phyloP scores from a whole-genome alignment of 2,329 filamentous ascomycete species.

The Periconia sp. region DNA sequence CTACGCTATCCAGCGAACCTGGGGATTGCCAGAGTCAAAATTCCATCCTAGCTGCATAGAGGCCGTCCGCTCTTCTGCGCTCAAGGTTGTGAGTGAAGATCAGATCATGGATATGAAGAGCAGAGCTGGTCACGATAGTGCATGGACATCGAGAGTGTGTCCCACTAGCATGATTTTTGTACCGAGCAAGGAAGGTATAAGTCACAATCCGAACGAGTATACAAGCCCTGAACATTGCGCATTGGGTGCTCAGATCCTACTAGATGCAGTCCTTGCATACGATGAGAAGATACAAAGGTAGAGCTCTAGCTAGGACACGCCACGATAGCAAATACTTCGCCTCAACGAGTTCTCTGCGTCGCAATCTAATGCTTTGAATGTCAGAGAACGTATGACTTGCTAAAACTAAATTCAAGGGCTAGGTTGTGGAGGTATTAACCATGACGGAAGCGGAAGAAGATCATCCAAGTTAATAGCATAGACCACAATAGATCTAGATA shows the following conservation, averaged over 20 bases:
- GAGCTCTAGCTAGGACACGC: constrained; percentile 8
- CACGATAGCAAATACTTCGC: background rate
- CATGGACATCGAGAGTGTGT: constrained; percentile 33
- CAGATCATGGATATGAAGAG: constrained; percentile 37
- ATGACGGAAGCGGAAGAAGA: no score
- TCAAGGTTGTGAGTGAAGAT: constrained; percentile 19
- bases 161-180: constrained; percentile 53
- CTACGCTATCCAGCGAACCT: constrained; percentile 28
- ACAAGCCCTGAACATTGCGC: constrained; percentile 51
- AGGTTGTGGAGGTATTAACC: no score
- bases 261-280: constrained; percentile 42
- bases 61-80: constrained; percentile 25
- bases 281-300: constrained; percentile 25
- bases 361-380: background rate
- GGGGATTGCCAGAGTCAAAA: constrained; percentile 33
- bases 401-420: background rate
- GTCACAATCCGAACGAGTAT: constrained; percentile 53
- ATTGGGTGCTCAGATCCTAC: constrained; percentile 53
- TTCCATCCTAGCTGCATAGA: constrained; percentile 30
- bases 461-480: no score
- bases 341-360: background rate
- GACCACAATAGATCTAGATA: no score
- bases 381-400: background rate
- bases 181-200: constrained; percentile 51
- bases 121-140: constrained; percentile 33